These are phyloP conservation scores for Elsinoe australis DNA, from an alignment of 2,329 filamentous ascomycete genomes.

Conservation along the genomic window DNA sequence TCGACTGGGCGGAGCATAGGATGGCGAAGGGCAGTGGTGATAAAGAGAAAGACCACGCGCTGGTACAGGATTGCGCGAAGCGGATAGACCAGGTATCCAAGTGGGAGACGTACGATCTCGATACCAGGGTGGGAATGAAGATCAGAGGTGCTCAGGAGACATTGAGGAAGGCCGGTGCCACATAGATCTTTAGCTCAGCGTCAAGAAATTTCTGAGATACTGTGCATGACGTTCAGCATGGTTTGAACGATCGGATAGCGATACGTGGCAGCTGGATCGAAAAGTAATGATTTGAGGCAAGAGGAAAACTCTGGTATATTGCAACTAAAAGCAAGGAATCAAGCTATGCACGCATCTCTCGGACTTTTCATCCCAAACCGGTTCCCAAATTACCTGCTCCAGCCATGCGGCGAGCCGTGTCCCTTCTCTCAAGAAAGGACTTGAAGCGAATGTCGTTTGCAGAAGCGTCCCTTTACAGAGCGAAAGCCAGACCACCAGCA, in stretches of 20 bases:
- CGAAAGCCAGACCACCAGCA: slow-evolving; percentile 4
- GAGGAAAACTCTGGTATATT: not conserved
- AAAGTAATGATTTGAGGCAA: too few relatives aligned
- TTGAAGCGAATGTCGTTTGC: not conserved
- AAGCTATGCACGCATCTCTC: not conserved
- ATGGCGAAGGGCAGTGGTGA: slow-evolving; percentile 27
- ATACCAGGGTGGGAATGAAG: slow-evolving; percentile 65
- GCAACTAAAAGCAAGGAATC: not conserved
- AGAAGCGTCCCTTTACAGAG: not conserved
- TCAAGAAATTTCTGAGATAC: too few relatives aligned
- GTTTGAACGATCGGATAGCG: too few relatives aligned
- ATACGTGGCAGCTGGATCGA: too few relatives aligned
- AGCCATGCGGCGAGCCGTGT: not conserved
- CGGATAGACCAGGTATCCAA: slow-evolving; percentile 59
- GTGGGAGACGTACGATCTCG: slow-evolving; percentile 67
- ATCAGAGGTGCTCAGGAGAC: slow-evolving; percentile 63
- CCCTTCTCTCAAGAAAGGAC: not conserved
- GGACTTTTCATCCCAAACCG: not conserved
- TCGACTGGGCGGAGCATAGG: slow-evolving; percentile 61
- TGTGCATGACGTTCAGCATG: too few relatives aligned
- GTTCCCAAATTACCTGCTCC: not conserved
- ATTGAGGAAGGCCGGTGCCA: slow-evolving; percentile 33
- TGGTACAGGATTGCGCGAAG: slow-evolving; percentile 54
- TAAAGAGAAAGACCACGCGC: slow-evolving; percentile 35
- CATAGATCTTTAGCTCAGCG: not conserved